phyloP scores from a whole-genome alignment of 2,329 filamentous ascomycete species.

The Ophiocordyceps polyrhachis-furcata region DNA sequence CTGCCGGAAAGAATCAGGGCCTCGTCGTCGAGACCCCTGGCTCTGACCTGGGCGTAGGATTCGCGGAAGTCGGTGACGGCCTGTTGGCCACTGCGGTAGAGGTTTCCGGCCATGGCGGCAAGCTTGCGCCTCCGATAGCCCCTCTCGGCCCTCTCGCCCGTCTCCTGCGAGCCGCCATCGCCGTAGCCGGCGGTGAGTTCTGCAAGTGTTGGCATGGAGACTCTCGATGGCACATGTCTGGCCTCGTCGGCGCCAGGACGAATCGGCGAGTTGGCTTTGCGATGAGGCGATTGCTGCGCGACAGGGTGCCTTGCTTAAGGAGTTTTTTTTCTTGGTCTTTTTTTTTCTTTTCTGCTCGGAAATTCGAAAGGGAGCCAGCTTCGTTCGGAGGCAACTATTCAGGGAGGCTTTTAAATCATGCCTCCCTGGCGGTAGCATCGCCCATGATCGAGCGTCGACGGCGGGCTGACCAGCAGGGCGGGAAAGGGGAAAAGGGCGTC shows the following conservation, averaged over 20 bases:
- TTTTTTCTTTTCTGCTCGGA: no score
- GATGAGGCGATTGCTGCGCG: conserved; percentile 57
- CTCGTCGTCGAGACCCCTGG: conserved; percentile 12
- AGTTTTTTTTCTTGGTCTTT: no score
- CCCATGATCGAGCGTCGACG: neutral
- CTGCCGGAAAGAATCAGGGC: conserved; percentile 11
- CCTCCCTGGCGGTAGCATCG: neutral
- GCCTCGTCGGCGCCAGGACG: conserved; percentile 9
- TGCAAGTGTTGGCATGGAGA: conserved; percentile 11
- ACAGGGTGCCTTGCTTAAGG: conserved; percentile 49
- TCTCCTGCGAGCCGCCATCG: conserved; percentile 8
- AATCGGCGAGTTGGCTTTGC: conserved; percentile 31
- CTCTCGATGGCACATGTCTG: conserved; percentile 11
- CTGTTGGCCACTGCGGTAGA: conserved; percentile 36
- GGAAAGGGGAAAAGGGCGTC: no score
- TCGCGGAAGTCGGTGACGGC: conserved; percentile 41
- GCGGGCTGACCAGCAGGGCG: neutral
- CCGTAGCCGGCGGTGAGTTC: conserved; percentile 11
- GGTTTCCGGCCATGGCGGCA: conserved; percentile 40
- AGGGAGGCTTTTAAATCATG: neutral
- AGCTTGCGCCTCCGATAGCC: conserved; percentile 64
- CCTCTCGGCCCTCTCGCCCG: conserved; percentile 27
- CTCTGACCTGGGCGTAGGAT: conserved; percentile 36
- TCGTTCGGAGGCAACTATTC: conserved; percentile 12
- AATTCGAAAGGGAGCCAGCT: conserved; percentile 26